These are phyloP conservation scores for Acanthamoeba sp. DNA, from an alignment of 208 protist genomes.

Conservation along the genomic window DNA sequence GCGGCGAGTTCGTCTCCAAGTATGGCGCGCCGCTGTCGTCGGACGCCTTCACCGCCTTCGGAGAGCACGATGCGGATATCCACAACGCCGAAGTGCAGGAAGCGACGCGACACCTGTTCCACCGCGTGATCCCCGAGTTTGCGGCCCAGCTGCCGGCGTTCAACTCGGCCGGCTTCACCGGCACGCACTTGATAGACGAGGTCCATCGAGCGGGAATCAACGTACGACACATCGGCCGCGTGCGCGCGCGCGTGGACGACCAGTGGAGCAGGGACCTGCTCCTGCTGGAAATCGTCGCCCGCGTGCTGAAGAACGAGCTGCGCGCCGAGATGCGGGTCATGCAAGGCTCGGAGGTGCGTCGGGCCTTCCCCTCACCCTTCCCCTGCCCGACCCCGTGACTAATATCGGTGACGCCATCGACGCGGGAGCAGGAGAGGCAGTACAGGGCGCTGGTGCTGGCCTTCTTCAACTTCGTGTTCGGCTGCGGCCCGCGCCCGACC, in stretches of 20 bases:
- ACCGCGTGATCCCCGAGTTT: constrained; percentile 47
- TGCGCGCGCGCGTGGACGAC: constrained; percentile 41
- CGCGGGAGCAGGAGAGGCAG: constrained; percentile 26
- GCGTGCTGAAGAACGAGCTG: constrained; percentile 73
- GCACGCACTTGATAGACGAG: constrained; percentile 46
- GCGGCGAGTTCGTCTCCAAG: constrained; percentile 67
- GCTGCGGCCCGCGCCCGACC: constrained; percentile 28
- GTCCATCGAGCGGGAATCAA: constrained; percentile 73
- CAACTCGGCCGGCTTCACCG: not conserved
- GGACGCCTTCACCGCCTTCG: constrained; percentile 73
- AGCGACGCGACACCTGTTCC: constrained; percentile 51
- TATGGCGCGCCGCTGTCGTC: constrained; percentile 29
- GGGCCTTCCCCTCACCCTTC: too few relatives aligned
- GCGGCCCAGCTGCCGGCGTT: constrained; percentile 47
- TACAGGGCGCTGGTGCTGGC: constrained; percentile 50
- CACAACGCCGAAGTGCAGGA: constrained; percentile 66
- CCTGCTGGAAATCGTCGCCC: constrained; percentile 60
- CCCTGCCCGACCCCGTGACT: too few relatives aligned
- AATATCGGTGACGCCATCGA: not conserved
- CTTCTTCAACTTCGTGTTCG: constrained; percentile 61
- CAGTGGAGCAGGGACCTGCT: constrained; percentile 4
- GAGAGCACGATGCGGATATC: constrained; percentile 70
- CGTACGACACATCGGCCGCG: constrained; percentile 65
- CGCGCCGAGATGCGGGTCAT: constrained; percentile 44
- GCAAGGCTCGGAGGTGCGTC: constrained; percentile 11